Conservation (phyloP, 2,329 filamentous ascomycete genomes). For the Trichoderma polysporum region DNA sequence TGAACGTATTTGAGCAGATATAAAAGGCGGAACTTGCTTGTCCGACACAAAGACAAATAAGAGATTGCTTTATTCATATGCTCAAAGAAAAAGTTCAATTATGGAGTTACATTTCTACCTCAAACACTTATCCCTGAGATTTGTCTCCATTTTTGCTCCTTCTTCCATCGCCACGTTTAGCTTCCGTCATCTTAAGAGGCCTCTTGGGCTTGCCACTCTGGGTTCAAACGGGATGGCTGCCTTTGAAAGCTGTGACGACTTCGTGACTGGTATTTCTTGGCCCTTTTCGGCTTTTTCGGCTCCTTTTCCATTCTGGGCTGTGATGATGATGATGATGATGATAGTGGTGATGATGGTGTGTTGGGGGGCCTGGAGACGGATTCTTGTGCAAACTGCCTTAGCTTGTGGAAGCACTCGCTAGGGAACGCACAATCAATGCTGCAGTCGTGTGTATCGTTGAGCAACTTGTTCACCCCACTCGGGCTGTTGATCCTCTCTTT, state of each 20-base stretch:
- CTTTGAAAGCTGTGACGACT: not conserved
- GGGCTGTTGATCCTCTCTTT: slow-evolving; percentile 7
- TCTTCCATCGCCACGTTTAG: not conserved
- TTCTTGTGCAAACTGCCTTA: not conserved
- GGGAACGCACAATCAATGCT: slow-evolving; percentile 29
- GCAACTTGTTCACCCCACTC: not conserved
- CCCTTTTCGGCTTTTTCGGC: not conserved
- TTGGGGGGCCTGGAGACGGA: not conserved
- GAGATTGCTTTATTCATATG: no score
- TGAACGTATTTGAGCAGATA: not conserved
- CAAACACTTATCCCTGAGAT: no score
- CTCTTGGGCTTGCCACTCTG: not conserved
- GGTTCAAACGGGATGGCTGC: not conserved
- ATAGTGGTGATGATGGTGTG: not conserved
- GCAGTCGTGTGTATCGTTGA: slow-evolving; percentile 23
- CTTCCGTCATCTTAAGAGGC: not conserved
- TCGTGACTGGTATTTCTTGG: not conserved
- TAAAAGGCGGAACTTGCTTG: not conserved
- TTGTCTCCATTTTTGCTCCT: not conserved
- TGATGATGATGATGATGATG: not conserved
- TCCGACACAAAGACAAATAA: not conserved
- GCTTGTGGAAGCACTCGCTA: slow-evolving; percentile 25
- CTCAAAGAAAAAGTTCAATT: not conserved
- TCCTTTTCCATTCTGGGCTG: not conserved
- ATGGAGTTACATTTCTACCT: no score